These are phyloP conservation scores for Anacardium occidentale DNA, from an alignment of 345 rosid species.

Conservation along the genomic window DNA sequence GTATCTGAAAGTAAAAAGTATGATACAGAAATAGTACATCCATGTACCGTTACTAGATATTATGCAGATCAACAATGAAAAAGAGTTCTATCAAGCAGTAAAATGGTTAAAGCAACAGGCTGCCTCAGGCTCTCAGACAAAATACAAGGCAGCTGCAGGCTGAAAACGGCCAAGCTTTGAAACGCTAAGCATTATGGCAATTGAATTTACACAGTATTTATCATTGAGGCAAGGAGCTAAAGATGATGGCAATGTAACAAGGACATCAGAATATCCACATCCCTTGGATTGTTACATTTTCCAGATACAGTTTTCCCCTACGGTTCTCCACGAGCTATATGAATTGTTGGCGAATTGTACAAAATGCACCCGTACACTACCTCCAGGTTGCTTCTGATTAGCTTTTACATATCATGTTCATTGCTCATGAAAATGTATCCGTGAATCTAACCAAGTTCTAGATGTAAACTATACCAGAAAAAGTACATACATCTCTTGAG, in stretches of 20 bases:
- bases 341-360: not conserved
- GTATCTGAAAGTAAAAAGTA: not conserved
- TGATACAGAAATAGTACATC: not conserved
- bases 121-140: not conserved
- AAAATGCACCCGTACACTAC: no score
- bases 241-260: no score
- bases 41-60: not conserved
- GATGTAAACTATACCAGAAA: not conserved
- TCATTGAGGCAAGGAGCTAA: not conserved
- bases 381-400: not conserved
- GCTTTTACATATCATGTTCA: not conserved
- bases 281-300: not conserved
- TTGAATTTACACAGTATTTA: not conserved
- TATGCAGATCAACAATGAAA: not conserved
- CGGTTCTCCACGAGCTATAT: not conserved
- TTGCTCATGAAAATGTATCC: not conserved
- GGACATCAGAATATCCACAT: no score
- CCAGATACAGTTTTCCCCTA: not conserved
- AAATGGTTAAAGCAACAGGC: not conserved
- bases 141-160: not conserved
- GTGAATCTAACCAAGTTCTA: not conserved
- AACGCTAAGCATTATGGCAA: no score
- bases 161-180: no score
- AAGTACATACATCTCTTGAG: slow-evolving; percentile 64
- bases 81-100: not conserved